Conservation (phyloP, 441 rosid species). For the Corymbia citriodora region DNA sequence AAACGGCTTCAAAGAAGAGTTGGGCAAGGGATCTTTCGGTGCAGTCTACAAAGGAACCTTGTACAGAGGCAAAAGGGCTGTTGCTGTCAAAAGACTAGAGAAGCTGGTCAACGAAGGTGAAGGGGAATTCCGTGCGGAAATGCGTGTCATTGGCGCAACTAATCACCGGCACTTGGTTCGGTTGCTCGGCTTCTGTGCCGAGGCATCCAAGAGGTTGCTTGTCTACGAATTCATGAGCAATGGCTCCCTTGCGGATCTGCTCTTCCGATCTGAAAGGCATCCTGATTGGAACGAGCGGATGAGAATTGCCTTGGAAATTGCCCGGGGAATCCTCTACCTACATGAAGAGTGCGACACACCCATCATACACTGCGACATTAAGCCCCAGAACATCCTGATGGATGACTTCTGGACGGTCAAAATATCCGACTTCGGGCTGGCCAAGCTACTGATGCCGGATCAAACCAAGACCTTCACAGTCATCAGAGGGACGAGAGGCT, state of each 20-base stretch:
- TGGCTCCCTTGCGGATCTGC: neutral
- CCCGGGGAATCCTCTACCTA: neutral
- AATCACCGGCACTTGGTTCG: neutral
- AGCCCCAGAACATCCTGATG: neutral
- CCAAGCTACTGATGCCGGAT: neutral
- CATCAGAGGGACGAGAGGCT: constrained; percentile 13
- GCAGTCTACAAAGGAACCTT: constrained; percentile 15
- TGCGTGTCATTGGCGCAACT: neutral
- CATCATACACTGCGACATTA: neutral
- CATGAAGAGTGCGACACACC: neutral
- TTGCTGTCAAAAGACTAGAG: neutral
- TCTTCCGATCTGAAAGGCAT: neutral
- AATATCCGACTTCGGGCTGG: neutral
- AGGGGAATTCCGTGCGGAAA: neutral
- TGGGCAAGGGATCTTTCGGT: constrained; percentile 16
- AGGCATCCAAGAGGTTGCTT: neutral
- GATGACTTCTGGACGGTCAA: neutral
- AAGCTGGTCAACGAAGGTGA: neutral
- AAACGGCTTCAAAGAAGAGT: constrained; percentile 6
- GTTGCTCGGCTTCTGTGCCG: neutral
- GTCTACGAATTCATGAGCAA: neutral
- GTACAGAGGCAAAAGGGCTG: neutral
- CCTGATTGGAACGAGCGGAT: neutral
- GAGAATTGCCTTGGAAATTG: neutral
- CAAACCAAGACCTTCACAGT: constrained; percentile 4